Evolutionary conservation across 306 rosid genomes (phyloP), one percentile per base, ranked within the genome.

Genomic region (Purshia tridentata): DNA sequence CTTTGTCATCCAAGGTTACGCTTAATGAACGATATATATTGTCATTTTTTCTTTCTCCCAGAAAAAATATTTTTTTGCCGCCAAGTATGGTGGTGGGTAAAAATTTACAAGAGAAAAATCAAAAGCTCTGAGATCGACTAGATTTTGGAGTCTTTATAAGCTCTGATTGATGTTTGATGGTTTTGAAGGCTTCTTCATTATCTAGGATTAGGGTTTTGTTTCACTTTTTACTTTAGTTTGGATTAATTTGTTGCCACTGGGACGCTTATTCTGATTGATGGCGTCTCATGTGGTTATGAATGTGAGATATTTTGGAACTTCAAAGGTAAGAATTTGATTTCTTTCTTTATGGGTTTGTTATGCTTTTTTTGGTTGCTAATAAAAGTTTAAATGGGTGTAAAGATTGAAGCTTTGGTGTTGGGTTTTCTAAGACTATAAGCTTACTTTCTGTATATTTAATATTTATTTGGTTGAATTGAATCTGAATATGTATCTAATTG

Each of bases 271-370:
- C 73, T 23, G 61, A 4, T 56, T 60, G 44, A 3, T 35, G 98
- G 90, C 82, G 62, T 81, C 91, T 23, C 15, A 83, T 63, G 62
- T 83, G 56, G 96, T 90, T 74, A 87, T 91, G 83, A 87, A 90
- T 91, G 99, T 95, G 54, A 5, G 52, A 22, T 52, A 82, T 77
- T 75, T 66, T 12, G 47, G 50, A 45, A 23, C 46, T 23, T 4
- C 57, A 60, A 18, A 15, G 11, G 0, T 45, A 7, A 16, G 2
- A 19, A 59, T 13, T 35, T 61, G 23, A 45, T 16, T 19, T 15
- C 18, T 6, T 70, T 46, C 4, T 19, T 44, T 13, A 4, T 20
- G 9, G 68, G 67, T 62, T 23, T 40, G n/a, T 23, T 57, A 64
- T 45, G 20, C 4, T 60, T 29, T 58, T 9, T 1, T 46, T 29